phyloP scores from a whole-genome alignment of 768 basidiomycete species.

The Guyanaporus albipodus region DNA sequence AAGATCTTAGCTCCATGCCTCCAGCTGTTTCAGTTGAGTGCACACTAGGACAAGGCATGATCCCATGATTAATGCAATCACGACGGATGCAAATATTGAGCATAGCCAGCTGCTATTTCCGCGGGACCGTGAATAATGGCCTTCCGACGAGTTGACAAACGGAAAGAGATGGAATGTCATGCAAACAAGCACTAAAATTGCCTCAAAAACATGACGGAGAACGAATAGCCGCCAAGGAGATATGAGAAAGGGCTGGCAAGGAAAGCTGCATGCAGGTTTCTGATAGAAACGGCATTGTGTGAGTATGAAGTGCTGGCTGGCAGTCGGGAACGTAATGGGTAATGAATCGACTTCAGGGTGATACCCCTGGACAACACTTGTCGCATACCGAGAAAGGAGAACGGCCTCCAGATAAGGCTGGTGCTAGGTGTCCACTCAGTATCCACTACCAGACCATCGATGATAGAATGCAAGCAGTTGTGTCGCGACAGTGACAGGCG shows the following conservation, averaged over 20 bases:
- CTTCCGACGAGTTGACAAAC: background rate
- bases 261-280: slow-evolving; percentile 1
- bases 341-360: background rate
- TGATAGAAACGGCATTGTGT: slow-evolving; percentile 8
- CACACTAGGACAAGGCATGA: background rate
- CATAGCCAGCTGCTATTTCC: slow-evolving; percentile 21
- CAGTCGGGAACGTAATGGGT: slow-evolving; percentile 11
- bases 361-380: slow-evolving; percentile 4
- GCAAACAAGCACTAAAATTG: slow-evolving; percentile 4
- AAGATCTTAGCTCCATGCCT: background rate
- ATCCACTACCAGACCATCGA: background rate
- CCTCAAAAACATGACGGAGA: background rate
- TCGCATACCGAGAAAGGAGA: background rate
- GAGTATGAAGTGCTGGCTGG: slow-evolving; percentile 2
- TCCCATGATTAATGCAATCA: background rate
- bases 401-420: background rate
- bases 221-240: slow-evolving; percentile 2
- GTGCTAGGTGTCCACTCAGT: background rate
- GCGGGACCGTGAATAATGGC: slow-evolving; percentile 1
- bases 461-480: background rate
- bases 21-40: background rate
- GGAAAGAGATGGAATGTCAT: slow-evolving; percentile 1
- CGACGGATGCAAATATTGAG: slow-evolving; percentile 6
- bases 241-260: slow-evolving; percentile 5
- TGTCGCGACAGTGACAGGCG: background rate